Conservation (phyloP, 2,329 filamentous ascomycete species). For the Phialophora chinensis region DNA sequence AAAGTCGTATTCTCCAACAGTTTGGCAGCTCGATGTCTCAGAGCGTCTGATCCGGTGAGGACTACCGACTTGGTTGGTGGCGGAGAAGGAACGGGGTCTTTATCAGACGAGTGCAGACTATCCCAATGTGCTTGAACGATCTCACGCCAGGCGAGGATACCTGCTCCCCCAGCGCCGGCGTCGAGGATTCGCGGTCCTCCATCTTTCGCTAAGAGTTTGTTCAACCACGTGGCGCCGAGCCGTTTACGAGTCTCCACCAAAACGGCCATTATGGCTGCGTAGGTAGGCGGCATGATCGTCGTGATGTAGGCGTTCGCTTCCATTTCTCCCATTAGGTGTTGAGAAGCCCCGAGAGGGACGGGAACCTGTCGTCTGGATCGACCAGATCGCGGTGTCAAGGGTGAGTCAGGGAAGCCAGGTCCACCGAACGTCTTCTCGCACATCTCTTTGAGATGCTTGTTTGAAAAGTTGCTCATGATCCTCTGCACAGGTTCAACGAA, state of each 20-base stretch:
- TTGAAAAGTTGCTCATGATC: slow-evolving; percentile 70
- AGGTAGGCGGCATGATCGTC: slow-evolving; percentile 66
- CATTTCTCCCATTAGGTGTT: slow-evolving; percentile 64
- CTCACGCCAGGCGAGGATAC: slow-evolving; percentile 68
- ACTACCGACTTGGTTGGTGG: slow-evolving; percentile 79
- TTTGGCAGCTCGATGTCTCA: slow-evolving; percentile 75
- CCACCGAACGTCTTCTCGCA: slow-evolving; percentile 81
- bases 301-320: slow-evolving; percentile 66
- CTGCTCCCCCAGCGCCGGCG: slow-evolving; percentile 66
- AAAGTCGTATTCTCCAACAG: slow-evolving; percentile 91
- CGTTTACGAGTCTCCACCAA: slow-evolving; percentile 66
- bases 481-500: slow-evolving; percentile 73
- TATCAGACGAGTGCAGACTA: slow-evolving; percentile 58
- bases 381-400: slow-evolving; percentile 65
- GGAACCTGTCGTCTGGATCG: slow-evolving; percentile 60
- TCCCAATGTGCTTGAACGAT: slow-evolving; percentile 83
- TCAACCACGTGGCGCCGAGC: slow-evolving; percentile 64
- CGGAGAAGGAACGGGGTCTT: slow-evolving; percentile 50
- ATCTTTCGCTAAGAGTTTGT: slow-evolving; percentile 60
- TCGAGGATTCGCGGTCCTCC: slow-evolving; percentile 65
- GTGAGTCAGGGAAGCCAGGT: slow-evolving; percentile 72
- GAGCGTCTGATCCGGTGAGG: slow-evolving; percentile 73
- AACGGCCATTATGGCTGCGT: slow-evolving; percentile 62
- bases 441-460: slow-evolving; percentile 74
- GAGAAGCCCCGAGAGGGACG: slow-evolving; percentile 62